phyloP scores from a whole-genome alignment of 805 yeast species.

The Pichia californica region DNA sequence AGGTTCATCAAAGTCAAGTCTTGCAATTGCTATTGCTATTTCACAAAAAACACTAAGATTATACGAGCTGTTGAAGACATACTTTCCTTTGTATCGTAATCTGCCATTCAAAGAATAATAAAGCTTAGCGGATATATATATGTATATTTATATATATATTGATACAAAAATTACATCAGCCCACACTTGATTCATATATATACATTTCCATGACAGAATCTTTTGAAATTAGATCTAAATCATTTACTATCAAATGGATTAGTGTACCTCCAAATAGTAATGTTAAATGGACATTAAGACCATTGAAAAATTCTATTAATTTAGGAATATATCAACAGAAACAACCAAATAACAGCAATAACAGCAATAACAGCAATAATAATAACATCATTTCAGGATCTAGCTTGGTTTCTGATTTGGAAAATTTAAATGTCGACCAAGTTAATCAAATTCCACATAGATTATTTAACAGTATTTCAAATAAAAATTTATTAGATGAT shows the following conservation, averaged over 20 bases:
- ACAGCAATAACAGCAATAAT: no score
- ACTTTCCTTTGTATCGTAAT: no score
- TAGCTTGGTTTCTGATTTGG: conserved; percentile 7
- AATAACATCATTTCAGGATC: not conserved
- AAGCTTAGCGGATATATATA: no score
- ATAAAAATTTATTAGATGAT: not conserved
- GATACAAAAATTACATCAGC: no score
- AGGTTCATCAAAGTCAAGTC: no score
- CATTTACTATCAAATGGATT: conserved; percentile 89
- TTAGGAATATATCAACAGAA: conserved; percentile 29
- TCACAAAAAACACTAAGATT: no score
- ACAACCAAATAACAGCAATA: not conserved
- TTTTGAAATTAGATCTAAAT: conserved; percentile 82
- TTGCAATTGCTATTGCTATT: no score
- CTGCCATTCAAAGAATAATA: no score
- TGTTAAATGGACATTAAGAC: conserved; percentile 77
- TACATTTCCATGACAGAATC: conserved; percentile 57
- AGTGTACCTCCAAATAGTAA: conserved; percentile 60
- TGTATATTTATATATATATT: no score
- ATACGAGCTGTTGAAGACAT: no score
- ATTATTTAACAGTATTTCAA: conserved; percentile 15
- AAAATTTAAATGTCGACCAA: conserved; percentile 22
- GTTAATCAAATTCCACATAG: conserved; percentile 28
- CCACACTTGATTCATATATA: no score
- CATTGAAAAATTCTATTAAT: conserved; percentile 56